These are phyloP conservation scores for Pseudogymnoascus sp. DNA, from an alignment of 2,329 filamentous ascomycete species.

Conservation along the genomic window DNA sequence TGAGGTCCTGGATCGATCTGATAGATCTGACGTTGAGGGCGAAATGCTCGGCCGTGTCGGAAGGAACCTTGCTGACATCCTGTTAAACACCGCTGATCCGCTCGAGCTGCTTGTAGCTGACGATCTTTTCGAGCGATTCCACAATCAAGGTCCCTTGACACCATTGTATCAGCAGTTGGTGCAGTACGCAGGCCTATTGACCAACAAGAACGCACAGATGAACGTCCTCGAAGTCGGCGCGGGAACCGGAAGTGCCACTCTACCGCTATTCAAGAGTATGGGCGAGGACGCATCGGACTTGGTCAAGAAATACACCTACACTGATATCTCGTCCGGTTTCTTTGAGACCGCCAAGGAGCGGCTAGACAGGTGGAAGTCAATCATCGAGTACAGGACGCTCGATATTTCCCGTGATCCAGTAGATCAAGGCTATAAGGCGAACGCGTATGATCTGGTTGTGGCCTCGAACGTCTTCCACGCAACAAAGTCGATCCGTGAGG, in stretches of 20 bases:
- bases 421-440: conserved; percentile 28
- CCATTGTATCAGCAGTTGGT: conserved; percentile 6
- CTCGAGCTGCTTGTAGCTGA: conserved; percentile 14
- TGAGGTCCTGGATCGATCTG: not conserved
- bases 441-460: conserved; percentile 21
- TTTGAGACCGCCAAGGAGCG: conserved; percentile 26
- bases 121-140: conserved; percentile 14
- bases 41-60: conserved; percentile 28
- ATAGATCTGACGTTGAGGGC: conserved; percentile 16
- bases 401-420: conserved; percentile 28
- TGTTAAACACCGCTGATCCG: conserved; percentile 12
- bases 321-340: conserved; percentile 23
- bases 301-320: conserved; percentile 19
- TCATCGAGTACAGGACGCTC: conserved; percentile 27
- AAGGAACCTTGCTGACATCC: conserved; percentile 10
- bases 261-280: conserved; percentile 12
- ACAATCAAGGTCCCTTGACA: conserved; percentile 5
- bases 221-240: conserved; percentile 18
- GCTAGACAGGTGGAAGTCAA: conserved; percentile 10
- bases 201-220: conserved; percentile 13
- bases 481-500: conserved; percentile 13
- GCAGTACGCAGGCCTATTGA: conserved; percentile 12
- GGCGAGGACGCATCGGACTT: conserved; percentile 1
- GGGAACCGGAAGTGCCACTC: conserved; percentile 19
- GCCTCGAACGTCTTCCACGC: conserved; percentile 23